phyloP scores from a whole-genome alignment of 805 yeast genomes.

The Jamesozyma piceae region DNA sequence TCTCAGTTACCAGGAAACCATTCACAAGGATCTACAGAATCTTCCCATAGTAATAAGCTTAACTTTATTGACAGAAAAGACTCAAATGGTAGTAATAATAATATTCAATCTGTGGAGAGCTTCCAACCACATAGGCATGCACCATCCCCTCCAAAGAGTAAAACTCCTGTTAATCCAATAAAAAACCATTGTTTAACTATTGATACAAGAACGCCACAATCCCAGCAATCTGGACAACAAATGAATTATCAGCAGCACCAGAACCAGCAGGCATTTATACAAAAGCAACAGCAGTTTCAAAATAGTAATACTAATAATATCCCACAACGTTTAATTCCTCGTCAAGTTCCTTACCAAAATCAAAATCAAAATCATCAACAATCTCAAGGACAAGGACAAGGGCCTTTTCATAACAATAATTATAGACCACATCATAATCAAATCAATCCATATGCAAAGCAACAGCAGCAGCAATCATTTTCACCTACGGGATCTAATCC shows the following conservation, averaged over 20 bases:
- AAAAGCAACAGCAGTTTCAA: constrained; percentile 8
- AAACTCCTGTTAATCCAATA: constrained; percentile 11
- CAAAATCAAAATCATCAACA: constrained; percentile 13
- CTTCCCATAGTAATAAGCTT: neutral
- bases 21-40: neutral
- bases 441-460: constrained; percentile 17
- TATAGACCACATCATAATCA: constrained; percentile 21
- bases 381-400: constrained; percentile 9
- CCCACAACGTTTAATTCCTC: constrained; percentile 4
- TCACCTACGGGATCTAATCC: constrained; percentile 1
- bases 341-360: constrained; percentile 10
- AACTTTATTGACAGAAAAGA: neutral
- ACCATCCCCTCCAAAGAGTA: constrained; percentile 22
- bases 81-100: constrained; percentile 3
- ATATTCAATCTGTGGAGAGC: constrained; percentile 3
- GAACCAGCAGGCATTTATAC: constrained; percentile 15
- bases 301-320: neutral
- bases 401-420: constrained; percentile 3
- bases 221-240: constrained; percentile 8
- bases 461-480: constrained; percentile 1
- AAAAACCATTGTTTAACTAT: constrained; percentile 2
- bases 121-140: constrained; percentile 17
- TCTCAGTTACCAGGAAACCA: neutral
- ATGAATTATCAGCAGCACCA: constrained; percentile 19
- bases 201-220: constrained; percentile 7